Conservation (phyloP, 2,329 filamentous ascomycete species). For the Trichoderma cornu-damae region DNA sequence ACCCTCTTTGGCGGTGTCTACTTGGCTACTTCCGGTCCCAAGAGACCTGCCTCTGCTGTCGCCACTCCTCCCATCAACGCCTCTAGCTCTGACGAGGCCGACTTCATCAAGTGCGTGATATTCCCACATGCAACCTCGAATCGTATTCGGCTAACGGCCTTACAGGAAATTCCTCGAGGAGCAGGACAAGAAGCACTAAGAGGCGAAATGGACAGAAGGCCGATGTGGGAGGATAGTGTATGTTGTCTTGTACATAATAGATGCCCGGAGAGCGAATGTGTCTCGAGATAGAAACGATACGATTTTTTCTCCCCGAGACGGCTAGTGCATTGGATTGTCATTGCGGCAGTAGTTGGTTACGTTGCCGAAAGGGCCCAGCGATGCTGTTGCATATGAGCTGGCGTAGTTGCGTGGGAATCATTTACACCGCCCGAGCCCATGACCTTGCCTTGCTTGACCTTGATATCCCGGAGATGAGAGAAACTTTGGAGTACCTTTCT, state of each 20-base stretch:
- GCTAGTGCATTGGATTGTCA: not conserved
- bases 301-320: slow-evolving; percentile 1
- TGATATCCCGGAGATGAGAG: too few relatives aligned
- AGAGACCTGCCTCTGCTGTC: slow-evolving; percentile 38
- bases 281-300: slow-evolving; percentile 14
- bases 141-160: slow-evolving; percentile 25
- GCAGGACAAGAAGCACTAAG: slow-evolving; percentile 40
- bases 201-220: slow-evolving; percentile 20
- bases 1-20: slow-evolving; percentile 47
- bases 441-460: too few relatives aligned
- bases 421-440: too few relatives aligned
- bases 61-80: slow-evolving; percentile 57
- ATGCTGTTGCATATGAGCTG: too few relatives aligned
- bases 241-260: slow-evolving; percentile 33
- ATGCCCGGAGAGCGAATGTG: slow-evolving; percentile 1
- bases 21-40: slow-evolving; percentile 41
- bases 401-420: too few relatives aligned
- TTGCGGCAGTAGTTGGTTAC: not conserved
- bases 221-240: slow-evolving; percentile 24
- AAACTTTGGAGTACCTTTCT: too few relatives aligned
- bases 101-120: slow-evolving; percentile 58
- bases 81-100: slow-evolving; percentile 56
- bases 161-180: slow-evolving; percentile 39
- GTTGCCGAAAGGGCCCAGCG: too few relatives aligned
- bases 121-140: slow-evolving; percentile 21